Conservation (phyloP, 2,329 filamentous ascomycete species). For the Davidsoniella australis region DNA sequence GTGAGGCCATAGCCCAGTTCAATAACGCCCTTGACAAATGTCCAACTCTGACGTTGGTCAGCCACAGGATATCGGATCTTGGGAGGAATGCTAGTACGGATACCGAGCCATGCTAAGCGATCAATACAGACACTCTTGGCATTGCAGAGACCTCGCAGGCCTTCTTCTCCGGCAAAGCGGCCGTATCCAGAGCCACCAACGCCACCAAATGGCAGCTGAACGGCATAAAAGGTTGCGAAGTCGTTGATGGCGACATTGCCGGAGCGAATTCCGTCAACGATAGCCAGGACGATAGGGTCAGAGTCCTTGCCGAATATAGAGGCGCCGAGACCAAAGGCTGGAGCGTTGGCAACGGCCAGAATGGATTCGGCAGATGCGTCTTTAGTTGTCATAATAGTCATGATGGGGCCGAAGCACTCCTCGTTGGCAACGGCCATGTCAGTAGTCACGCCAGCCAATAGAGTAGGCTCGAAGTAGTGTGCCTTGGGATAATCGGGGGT, state of each 20-base stretch:
- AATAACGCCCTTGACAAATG: slow-evolving; percentile 43
- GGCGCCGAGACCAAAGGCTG: slow-evolving; percentile 70
- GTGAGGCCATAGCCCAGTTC: slow-evolving; percentile 40
- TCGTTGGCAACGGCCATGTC: slow-evolving; percentile 75
- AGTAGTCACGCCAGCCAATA: slow-evolving; percentile 75
- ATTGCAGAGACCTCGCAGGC: slow-evolving; percentile 70
- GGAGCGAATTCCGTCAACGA: slow-evolving; percentile 53
- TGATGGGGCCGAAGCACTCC: slow-evolving; percentile 86
- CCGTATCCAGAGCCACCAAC: slow-evolving; percentile 83
- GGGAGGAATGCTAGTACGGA: slow-evolving; percentile 62
- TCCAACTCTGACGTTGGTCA: slow-evolving; percentile 46
- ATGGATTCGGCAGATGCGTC: slow-evolving; percentile 44
- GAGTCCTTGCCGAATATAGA: slow-evolving; percentile 64
- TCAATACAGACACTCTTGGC: slow-evolving; percentile 75
- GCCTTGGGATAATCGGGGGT: slow-evolving; percentile 58
- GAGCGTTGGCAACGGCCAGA: slow-evolving; percentile 66
- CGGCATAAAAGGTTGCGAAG: slow-evolving; percentile 84
- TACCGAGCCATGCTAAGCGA: slow-evolving; percentile 40
- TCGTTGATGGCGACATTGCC: slow-evolving; percentile 95
- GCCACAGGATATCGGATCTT: slow-evolving; percentile 67
- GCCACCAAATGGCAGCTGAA: slow-evolving; percentile 87
- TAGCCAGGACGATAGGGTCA: slow-evolving; percentile 40
- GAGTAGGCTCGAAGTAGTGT: slow-evolving; percentile 83
- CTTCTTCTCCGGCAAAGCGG: slow-evolving; percentile 81
- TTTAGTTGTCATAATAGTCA: slow-evolving; percentile 62